These are phyloP conservation scores for Phanerochaete carnosa DNA, from an alignment of 768 basidiomycete species.

Conservation along the genomic window DNA sequence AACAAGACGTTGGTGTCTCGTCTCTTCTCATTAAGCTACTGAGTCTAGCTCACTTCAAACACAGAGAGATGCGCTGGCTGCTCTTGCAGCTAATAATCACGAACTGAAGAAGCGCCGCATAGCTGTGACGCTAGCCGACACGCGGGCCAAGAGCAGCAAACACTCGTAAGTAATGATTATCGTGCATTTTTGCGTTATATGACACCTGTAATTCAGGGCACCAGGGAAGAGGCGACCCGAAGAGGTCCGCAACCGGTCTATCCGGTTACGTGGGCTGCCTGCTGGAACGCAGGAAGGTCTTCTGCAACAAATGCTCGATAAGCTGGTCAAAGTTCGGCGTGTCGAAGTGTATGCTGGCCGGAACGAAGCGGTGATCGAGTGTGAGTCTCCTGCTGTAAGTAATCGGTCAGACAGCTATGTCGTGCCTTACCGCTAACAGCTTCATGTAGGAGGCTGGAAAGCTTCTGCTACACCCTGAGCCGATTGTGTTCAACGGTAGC, in stretches of 20 bases:
- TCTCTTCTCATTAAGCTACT: not conserved
- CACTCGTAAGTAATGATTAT: slow-evolving; percentile 18
- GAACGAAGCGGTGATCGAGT: slow-evolving; percentile 61
- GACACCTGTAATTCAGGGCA: not conserved
- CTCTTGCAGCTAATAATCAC: slow-evolving; percentile 78
- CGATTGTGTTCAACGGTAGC: slow-evolving; percentile 66
- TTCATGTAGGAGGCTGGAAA: slow-evolving; percentile 74
- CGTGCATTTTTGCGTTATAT: not conserved
- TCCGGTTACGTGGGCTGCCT: slow-evolving; percentile 76
- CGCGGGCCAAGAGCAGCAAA: slow-evolving; percentile 36
- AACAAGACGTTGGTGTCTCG: slow-evolving; percentile 57
- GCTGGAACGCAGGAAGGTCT: slow-evolving; percentile 82
- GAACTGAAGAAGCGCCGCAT: slow-evolving; percentile 90
- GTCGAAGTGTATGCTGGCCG: slow-evolving; percentile 68
- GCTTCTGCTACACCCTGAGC: slow-evolving; percentile 66
- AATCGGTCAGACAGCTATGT: not conserved
- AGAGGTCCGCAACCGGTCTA: slow-evolving; percentile 64
- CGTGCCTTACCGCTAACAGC: not conserved
- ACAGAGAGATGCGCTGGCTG: slow-evolving; percentile 67
- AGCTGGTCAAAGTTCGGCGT: slow-evolving; percentile 64
- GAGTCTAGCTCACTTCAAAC: not conserved
- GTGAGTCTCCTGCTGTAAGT: slow-evolving; percentile 64
- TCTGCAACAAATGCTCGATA: slow-evolving; percentile 86
- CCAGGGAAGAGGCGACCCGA: slow-evolving; percentile 33
- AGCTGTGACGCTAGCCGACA: slow-evolving; percentile 82